phyloP scores from a whole-genome alignment of 257 asterid genomes.

The Marsdenia floribunda region DNA sequence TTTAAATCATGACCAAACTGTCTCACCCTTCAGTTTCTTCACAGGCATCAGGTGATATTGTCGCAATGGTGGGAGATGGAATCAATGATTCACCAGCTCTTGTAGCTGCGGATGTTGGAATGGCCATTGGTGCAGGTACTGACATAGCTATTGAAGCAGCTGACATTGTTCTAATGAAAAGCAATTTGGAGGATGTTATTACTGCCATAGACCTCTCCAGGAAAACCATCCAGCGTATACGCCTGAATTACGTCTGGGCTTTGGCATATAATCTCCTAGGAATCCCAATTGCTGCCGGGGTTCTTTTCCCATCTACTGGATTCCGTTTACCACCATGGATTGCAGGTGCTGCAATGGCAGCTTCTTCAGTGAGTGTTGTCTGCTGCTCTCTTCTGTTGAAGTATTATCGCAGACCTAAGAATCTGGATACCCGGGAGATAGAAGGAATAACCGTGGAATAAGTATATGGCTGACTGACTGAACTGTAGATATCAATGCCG shows the following conservation, averaged over 20 bases:
- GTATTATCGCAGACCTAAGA: slow-evolving; percentile 65
- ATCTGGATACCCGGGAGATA: slow-evolving; percentile 35
- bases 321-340: slow-evolving; percentile 89
- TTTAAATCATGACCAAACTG: neutral
- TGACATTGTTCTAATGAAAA: slow-evolving; percentile 76
- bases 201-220: slow-evolving; percentile 80
- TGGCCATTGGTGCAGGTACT: slow-evolving; percentile 91
- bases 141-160: slow-evolving; percentile 92
- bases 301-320: slow-evolving; percentile 56
- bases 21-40: neutral
- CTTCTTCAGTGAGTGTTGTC: slow-evolving; percentile 86
- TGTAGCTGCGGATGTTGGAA: slow-evolving; percentile 78
- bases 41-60: slow-evolving; percentile 60
- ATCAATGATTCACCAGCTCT: slow-evolving; percentile 89
- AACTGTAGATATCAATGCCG: neutral
- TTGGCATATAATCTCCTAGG: slow-evolving; percentile 64
- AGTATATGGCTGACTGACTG: neutral
- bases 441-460: slow-evolving; percentile 34
- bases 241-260: slow-evolving; percentile 75
- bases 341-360: slow-evolving; percentile 96
- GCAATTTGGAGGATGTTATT: slow-evolving; percentile 81
- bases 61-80: slow-evolving; percentile 94
- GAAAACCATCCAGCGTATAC: slow-evolving; percentile 57
- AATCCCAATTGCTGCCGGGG: slow-evolving; percentile 82
- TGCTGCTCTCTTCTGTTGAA: slow-evolving; percentile 81